phyloP scores from a whole-genome alignment of 2,329 filamentous ascomycete species.

The Sclerotinia subarctica region DNA sequence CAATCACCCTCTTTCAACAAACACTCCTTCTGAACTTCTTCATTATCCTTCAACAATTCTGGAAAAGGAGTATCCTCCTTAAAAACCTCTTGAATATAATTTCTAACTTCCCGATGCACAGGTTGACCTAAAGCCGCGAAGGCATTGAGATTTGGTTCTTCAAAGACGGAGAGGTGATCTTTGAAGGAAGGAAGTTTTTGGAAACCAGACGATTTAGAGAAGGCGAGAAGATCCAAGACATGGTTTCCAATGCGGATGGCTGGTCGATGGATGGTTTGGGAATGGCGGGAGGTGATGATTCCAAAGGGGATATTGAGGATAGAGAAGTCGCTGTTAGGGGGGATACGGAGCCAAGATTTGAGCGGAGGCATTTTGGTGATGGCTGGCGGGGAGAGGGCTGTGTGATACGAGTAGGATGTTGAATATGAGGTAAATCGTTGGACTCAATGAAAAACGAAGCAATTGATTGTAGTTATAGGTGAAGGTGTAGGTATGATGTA shows the following conservation, averaged over 20 bases:
- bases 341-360: conserved; percentile 37
- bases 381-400: neutral
- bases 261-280: conserved; percentile 48
- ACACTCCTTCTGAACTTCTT: conserved; percentile 52
- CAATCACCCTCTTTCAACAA: conserved; percentile 59
- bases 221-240: conserved; percentile 62
- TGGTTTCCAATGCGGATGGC: conserved; percentile 68
- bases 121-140: conserved; percentile 71
- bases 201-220: conserved; percentile 59
- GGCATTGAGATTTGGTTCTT: conserved; percentile 63
- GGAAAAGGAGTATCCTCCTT: conserved; percentile 56
- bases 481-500: neutral
- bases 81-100: conserved; percentile 66
- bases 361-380: conserved; percentile 34
- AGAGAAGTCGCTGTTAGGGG: conserved; percentile 52
- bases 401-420: neutral
- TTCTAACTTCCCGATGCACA: conserved; percentile 65
- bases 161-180: conserved; percentile 59
- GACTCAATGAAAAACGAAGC: neutral
- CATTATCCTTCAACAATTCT: conserved; percentile 61
- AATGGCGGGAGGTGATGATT: conserved; percentile 56
- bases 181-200: conserved; percentile 50
- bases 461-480: too few relatives aligned
- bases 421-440: neutral
- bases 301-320: conserved; percentile 75